These are phyloP conservation scores for barrel medic (Medicago truncatula) DNA, from an alignment of 306 rosid species.

Conservation along the genomic window MtrunA17r5.0-ANR NC_053045.1:64620501-64621000, in stretches of 20 bases:
- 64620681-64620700: slow-evolving; percentile 28
- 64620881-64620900: slow-evolving; percentile 25
- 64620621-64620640: slow-evolving; percentile 52
- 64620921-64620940: not conserved
- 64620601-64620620: slow-evolving; percentile 67
- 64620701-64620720: slow-evolving; percentile 34
- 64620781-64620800: slow-evolving; percentile 19
- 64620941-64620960: not conserved
- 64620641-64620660: slow-evolving; percentile 64
- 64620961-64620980: not conserved
- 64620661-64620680: slow-evolving; percentile 59
- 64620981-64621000: not conserved
- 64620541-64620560: slow-evolving; percentile 63
- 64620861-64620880: slow-evolving; percentile 11
- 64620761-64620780: slow-evolving; percentile 11
- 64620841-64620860: not conserved
- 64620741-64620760: slow-evolving; percentile 24
- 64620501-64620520: slow-evolving; percentile 15
- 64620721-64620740: slow-evolving; percentile 19
- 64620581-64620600: slow-evolving; percentile 60
- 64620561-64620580: slow-evolving; percentile 55
- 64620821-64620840: slow-evolving; percentile 26
- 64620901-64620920: not conserved
- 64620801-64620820: slow-evolving; percentile 18
- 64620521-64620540: slow-evolving; percentile 66